These are phyloP conservation scores for Adansonia digitata DNA, from an alignment of 345 rosid genomes.

Conservation along the genomic window DNA sequence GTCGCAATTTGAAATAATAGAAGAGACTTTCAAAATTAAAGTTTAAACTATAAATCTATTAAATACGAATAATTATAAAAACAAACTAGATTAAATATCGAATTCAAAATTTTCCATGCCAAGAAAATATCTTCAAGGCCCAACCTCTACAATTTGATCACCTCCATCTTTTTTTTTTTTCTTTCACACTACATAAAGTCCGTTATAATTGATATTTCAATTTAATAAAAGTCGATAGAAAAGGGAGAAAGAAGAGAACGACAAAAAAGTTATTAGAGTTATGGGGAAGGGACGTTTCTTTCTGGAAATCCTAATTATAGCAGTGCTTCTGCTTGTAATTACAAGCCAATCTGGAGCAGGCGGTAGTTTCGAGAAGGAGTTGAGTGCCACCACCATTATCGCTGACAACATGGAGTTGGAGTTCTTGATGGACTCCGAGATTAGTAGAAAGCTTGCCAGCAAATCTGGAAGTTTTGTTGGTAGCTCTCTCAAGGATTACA, in stretches of 20 bases:
- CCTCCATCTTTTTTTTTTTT: no score
- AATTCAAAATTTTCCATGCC: no score
- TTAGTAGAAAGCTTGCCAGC: not conserved
- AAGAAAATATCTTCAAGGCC: no score
- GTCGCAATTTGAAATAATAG: no score
- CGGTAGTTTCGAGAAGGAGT: not conserved
- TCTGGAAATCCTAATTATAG: not conserved
- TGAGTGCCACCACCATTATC: not conserved
- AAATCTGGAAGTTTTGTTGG: fast-evolving
- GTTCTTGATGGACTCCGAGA: not conserved
- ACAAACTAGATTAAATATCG: no score
- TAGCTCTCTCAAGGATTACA: not conserved
- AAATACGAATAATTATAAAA: no score
- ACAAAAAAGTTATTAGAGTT: not conserved
- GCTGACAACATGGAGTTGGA: not conserved
- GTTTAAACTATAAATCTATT: no score
- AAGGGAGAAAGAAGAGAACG: not conserved
- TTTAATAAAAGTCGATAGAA: not conserved
- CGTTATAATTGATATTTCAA: no score
- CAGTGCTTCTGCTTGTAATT: not conserved
- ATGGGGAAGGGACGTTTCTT: not conserved
- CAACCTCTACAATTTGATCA: no score
- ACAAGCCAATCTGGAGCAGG: not conserved
- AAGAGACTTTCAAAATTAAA: no score
- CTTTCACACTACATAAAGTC: no score